These are phyloP conservation scores for Talinum fruticosum DNA, from an alignment of 148 eudicot species.

Conservation along the genomic window DNA sequence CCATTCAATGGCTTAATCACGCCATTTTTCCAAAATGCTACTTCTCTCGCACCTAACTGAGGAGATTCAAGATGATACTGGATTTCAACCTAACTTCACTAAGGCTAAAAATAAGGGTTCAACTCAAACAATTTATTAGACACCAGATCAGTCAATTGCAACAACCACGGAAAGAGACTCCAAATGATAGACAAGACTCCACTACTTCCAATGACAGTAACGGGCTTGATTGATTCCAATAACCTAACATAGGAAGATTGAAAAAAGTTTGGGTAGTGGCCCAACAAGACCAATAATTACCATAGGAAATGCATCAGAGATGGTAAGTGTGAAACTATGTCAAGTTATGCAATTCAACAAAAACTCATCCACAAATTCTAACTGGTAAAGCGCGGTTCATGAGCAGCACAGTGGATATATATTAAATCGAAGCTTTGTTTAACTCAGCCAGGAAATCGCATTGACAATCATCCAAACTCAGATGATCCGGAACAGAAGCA, in stretches of 20 bases:
- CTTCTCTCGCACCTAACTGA: background rate
- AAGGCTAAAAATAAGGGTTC: background rate
- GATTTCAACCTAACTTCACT: constrained; percentile 9
- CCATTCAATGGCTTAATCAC: too few relatives aligned
- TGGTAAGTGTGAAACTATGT: constrained; percentile 5
- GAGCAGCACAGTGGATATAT: background rate
- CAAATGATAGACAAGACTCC: background rate
- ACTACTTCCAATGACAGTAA: constrained; percentile 7
- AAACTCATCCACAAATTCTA: background rate
- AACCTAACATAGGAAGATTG: background rate
- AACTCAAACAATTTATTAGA: constrained; percentile 11
- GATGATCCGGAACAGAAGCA: background rate
- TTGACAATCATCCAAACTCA: too few relatives aligned
- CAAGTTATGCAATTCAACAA: constrained; percentile 1
- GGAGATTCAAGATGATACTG: background rate
- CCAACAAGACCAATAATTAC: background rate
- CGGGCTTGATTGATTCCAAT: background rate
- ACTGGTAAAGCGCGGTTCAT: constrained; percentile 13
- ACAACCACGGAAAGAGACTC: constrained; percentile 14
- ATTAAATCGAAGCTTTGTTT: background rate
- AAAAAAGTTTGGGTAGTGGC: background rate
- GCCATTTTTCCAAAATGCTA: too few relatives aligned
- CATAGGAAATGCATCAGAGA: background rate
- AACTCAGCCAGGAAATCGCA: background rate
- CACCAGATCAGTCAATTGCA: constrained; percentile 9